phyloP scores from a whole-genome alignment of 768 basidiomycete species.

The Lentinula aciculospora region DNA sequence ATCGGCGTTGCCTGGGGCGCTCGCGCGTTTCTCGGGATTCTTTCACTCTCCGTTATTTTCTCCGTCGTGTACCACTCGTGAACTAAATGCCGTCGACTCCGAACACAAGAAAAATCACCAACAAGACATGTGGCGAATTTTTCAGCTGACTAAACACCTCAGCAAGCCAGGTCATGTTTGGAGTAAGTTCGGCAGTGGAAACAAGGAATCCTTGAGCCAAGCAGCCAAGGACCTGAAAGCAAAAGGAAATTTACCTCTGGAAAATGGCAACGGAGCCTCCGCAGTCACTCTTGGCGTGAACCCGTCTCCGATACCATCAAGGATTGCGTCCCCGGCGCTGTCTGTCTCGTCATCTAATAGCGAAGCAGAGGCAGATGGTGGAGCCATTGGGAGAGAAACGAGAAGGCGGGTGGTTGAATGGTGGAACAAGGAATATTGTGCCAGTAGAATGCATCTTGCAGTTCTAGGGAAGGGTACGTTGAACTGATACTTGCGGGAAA shows the following conservation, averaged over 20 bases:
- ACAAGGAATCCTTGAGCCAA: constrained; percentile 63
- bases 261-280: constrained; percentile 19
- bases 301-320: constrained; percentile 46
- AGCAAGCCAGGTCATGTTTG: constrained; percentile 76
- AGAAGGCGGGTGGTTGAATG: constrained; percentile 77
- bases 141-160: constrained; percentile 88
- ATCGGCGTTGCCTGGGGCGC: constrained; percentile 57
- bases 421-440: constrained; percentile 81
- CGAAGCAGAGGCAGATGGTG: constrained; percentile 69
- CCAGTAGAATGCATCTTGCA: constrained; percentile 75
- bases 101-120: constrained; percentile 98
- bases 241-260: constrained; percentile 33
- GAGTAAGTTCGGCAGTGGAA: constrained; percentile 90
- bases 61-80: constrained; percentile 79
- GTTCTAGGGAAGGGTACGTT: constrained; percentile 70
- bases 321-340: constrained; percentile 53
- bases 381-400: constrained; percentile 72
- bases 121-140: constrained; percentile 87
- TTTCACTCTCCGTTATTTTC: constrained; percentile 92
- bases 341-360: constrained; percentile 48
- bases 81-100: constrained; percentile 93
- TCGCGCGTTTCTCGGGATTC: constrained; percentile 78
- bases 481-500: background rate
- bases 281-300: constrained; percentile 13
- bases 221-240: constrained; percentile 54